Conservation (phyloP, 352 stramenopile genomes). For the Phytopythium chamaehyphon region DNA sequence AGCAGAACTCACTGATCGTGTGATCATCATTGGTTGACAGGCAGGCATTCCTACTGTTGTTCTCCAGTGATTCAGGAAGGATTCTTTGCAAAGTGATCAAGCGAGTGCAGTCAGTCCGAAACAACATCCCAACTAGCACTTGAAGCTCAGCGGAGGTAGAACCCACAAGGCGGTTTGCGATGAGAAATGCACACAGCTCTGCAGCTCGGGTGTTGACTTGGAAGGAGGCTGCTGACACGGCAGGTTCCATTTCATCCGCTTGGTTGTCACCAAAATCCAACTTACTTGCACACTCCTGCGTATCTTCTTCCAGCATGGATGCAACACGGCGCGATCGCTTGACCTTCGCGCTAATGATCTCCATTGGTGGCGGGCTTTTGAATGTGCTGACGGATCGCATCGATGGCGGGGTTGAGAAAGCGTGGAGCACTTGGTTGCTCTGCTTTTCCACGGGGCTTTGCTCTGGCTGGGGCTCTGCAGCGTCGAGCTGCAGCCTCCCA, state of each 20-base stretch:
- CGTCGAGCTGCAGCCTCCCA: background rate
- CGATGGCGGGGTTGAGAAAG: constrained; percentile 5
- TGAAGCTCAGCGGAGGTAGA: constrained; percentile 44
- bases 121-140: constrained; percentile 33
- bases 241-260: background rate
- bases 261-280: background rate
- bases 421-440: constrained; percentile 9
- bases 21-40: background rate
- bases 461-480: background rate
- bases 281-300: constrained; percentile 5
- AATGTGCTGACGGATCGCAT: background rate
- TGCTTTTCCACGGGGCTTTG: constrained; percentile 1
- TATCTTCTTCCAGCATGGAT: constrained; percentile 3
- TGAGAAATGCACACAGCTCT: constrained; percentile 50
- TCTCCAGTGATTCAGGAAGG: background rate
- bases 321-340: constrained; percentile 11
- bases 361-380: constrained; percentile 7
- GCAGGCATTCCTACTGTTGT: background rate
- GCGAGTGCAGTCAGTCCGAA: constrained; percentile 18
- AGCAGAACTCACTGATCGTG: constrained; percentile 39
- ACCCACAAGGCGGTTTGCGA: constrained; percentile 35
- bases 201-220: constrained; percentile 33
- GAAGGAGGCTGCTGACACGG: constrained; percentile 4
- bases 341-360: constrained; percentile 10
- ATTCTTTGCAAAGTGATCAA: constrained; percentile 1